Evolutionary conservation across 257 asterid species (phyloP).

Genomic region (Cynanchum wilfordii): DNA sequence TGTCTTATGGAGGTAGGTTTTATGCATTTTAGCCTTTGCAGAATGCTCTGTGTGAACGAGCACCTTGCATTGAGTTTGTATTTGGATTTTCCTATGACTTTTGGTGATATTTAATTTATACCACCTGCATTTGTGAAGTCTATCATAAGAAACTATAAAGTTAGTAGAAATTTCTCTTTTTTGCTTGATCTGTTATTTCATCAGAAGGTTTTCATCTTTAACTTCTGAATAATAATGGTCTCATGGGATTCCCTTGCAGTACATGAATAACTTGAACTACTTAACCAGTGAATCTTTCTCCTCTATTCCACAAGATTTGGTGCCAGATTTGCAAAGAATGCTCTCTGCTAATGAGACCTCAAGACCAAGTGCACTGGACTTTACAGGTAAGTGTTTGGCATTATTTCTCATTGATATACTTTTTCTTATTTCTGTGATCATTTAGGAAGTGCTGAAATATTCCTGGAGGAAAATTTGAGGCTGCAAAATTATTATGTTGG

Average conservation of each 20-base stretch:
- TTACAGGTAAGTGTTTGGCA: slow-evolving; percentile 50
- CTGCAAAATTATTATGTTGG: neutral
- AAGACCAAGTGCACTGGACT: slow-evolving; percentile 84
- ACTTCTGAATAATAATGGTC: slow-evolving; percentile 23
- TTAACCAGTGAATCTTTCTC: slow-evolving; percentile 75
- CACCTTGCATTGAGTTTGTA: neutral
- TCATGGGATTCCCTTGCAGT: slow-evolving; percentile 55
- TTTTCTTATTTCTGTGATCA: neutral
- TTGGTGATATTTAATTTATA: neutral
- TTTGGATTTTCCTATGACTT: neutral
- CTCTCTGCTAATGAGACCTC: slow-evolving; percentile 65
- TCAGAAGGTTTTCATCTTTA: neutral
- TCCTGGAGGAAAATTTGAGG: neutral
- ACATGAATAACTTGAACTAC: slow-evolving; percentile 83
- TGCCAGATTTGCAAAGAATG: slow-evolving; percentile 80
- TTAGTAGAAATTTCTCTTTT: neutral
- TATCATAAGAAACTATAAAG: neutral
- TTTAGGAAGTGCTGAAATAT: neutral
- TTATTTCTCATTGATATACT: neutral
- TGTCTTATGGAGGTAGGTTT: neutral
- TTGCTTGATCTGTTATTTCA: too few relatives aligned
- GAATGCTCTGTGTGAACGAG: neutral
- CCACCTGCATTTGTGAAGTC: slow-evolving; percentile 1
- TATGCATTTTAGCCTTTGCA: neutral
- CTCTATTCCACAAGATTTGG: slow-evolving; percentile 71